A percentile compares a stretch with the other conserved stretches of the same genome.
phyloP scores from a whole-genome alignment of 176 grass and related monocot species.

The Carex littledalei region DNA sequence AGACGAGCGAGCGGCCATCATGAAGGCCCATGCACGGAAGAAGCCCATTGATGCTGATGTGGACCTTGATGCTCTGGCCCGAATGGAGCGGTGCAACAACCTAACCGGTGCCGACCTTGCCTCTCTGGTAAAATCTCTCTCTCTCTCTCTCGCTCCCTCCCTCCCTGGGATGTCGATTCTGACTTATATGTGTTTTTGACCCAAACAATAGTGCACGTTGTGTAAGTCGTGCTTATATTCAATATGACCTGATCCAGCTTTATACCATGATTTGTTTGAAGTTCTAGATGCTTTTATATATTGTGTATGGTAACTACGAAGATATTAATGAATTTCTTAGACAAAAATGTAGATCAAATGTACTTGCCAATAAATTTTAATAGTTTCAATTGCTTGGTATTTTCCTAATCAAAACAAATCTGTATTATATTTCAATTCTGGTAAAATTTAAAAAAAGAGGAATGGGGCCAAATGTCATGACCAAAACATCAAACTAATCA shows the following conservation, averaged over 20 bases:
- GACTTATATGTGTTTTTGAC: too few species aligned
- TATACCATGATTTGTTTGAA: background rate
- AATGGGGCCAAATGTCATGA: background rate
- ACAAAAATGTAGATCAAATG: background rate
- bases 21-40: conserved; percentile 58
- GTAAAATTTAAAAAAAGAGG: background rate
- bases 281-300: background rate
- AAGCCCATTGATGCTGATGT: conserved; percentile 54
- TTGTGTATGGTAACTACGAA: background rate
- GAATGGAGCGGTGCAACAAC: conserved; percentile 45
- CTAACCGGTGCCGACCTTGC: conserved; percentile 70
- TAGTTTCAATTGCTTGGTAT: background rate
- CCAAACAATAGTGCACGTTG: too few species aligned
- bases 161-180: background rate
- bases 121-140: conserved; percentile 48
- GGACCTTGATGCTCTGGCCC: conserved; percentile 47
- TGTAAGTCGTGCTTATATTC: background rate
- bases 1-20: conserved; percentile 52
- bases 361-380: background rate
- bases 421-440: background rate
- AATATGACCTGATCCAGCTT: background rate
- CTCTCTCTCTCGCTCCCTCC: background rate
- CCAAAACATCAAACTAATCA: background rate
- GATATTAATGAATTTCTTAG: background rate
- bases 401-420: background rate